Conservation (phyloP, 306 rosid species). For the Cucumis hystrix region DNA sequence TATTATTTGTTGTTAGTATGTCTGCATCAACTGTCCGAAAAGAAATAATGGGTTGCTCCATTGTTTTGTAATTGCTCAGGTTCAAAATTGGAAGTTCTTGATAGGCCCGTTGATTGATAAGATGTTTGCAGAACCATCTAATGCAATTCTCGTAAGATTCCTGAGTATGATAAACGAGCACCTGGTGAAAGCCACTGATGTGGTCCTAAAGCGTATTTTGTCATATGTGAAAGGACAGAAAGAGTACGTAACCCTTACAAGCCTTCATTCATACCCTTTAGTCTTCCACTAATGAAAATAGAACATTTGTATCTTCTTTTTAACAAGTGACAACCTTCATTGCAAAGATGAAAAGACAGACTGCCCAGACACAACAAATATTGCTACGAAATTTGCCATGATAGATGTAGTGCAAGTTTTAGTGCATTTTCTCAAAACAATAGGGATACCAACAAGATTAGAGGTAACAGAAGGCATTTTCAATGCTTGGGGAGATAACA, state of each 20-base stretch:
- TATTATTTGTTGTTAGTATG: background rate
- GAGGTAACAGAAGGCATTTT: too few relatives aligned
- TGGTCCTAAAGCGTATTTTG: slow-evolving; percentile 48
- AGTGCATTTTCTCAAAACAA: too few relatives aligned
- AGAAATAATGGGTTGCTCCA: slow-evolving; percentile 2
- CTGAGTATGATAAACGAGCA: slow-evolving; percentile 59
- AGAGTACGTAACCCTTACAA: slow-evolving; percentile 36
- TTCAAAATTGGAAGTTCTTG: slow-evolving; percentile 60
- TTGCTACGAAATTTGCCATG: too few relatives aligned
- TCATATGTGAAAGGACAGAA: slow-evolving; percentile 40
- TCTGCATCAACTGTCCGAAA: background rate
- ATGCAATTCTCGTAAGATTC: slow-evolving; percentile 60
- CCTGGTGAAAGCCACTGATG: slow-evolving; percentile 55
- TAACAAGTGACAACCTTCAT: too few relatives aligned
- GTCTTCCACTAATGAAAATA: background rate
- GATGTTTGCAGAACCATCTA: slow-evolving; percentile 87
- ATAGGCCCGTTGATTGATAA: slow-evolving; percentile 69
- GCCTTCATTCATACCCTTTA: background rate
- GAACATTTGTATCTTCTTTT: background rate
- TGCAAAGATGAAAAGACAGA: too few relatives aligned
- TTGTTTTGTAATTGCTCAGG: slow-evolving; percentile 29
- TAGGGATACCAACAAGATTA: too few relatives aligned
- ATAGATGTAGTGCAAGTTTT: too few relatives aligned
- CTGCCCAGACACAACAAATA: too few relatives aligned
- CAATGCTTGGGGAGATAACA: too few relatives aligned